Evolutionary conservation across 2,329 filamentous ascomycete genomes (phyloP), one percentile per base, ranked within the genome.

Genomic region (Monilinia aucupariae): DNA sequence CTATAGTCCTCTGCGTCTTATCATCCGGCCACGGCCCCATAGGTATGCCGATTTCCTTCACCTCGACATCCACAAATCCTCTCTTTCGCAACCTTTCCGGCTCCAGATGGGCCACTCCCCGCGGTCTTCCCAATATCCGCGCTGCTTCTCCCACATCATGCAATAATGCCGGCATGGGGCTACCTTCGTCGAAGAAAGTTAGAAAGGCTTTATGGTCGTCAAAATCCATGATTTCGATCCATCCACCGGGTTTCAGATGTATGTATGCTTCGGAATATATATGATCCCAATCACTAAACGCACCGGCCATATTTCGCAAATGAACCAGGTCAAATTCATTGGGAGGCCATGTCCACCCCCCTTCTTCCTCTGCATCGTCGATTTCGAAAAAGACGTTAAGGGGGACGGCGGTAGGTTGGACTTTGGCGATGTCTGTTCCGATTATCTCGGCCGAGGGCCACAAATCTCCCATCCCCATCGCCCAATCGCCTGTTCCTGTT

Each of bases 401-500:
- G 0, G 85, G 84, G 2, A 85, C 80, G 70, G 80, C 80, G n/a
- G 75, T 77, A 2, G 82, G 81, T 70, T 86, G 83, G 49, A 85
- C 83, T 12, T 82, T 81, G 2, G 81, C 83, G 3, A 86, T 78
- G 67, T 86, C 83, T 15, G 82, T 80, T 5, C 85, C 87, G 55
- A 81, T 80, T 37, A 90, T 79, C 65, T 83, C 77, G 48, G 78
- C 72, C 60, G 77, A 72, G 3, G 77, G 75, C 59, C 74, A 78
- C 51, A 77, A 70, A 56, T 82, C 79, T 68, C 80, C 82, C 76
- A 88, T 81, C 64, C 83, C 82, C 64, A 86, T 84, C 4, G 82
- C 79, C 82, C 85, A 87, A 62, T 85, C 84, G 2, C 85, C 85
- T 0, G 83, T 85, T 20, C 85, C 85, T 8, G 82, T 85, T n/a